Base-by-base conservation (phyloP, 2,329 filamentous ascomycete genomes). In the Blastomyces silverae region DNA sequence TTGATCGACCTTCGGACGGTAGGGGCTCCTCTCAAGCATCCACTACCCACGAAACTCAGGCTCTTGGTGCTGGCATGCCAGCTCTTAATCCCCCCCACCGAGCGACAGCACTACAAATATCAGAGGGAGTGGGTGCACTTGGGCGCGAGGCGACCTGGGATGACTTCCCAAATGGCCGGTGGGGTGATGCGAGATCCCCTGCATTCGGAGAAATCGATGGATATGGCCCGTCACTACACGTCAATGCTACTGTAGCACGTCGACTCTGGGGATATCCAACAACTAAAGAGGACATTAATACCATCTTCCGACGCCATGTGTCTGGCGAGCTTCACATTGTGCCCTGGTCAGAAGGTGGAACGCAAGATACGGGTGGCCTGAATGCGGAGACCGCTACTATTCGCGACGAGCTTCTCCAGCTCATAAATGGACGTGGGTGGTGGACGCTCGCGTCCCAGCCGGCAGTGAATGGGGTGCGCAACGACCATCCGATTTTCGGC, bases 91-190 rank as follows among this genome's bases (percentile, higher is more conserved):
- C 93, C 71, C 92, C 93, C 74, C 87, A 86, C 25, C 85, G 92
- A 62, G 88, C 89, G 64, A 93, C 92, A 75, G 94, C 91, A 0
- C 84, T 97, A 11, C 91, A 92, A 37, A 97, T 97, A 65, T 96
- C 92, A 0, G 93, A 97, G 79, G 93, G 94, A 6, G 89, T 96
- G 72, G 94, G 93, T 31, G 84, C 89, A 3, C 82, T 97, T 7
- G 94, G 93, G 13, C 85, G 94, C 61, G 93, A 97, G 81, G 94
- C 94, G 44, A 99, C 94, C 0, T 99, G 94, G 94, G 94, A 99
- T 72, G 94, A 99, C 72, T 99, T 92, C 76, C 93, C 93, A 68
- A 97, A 97, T 80, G 94, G 93, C 37, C 86, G 93, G 64, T 97
- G 93, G 87, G 93, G 93, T 74, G 93, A 97, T 72, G 90, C 92